A percentile compares a stretch with the other conserved stretches of the same genome.
phyloP scores from a whole-genome alignment of 208 protist genomes.

The Naegleria lovaniensis region DNA sequence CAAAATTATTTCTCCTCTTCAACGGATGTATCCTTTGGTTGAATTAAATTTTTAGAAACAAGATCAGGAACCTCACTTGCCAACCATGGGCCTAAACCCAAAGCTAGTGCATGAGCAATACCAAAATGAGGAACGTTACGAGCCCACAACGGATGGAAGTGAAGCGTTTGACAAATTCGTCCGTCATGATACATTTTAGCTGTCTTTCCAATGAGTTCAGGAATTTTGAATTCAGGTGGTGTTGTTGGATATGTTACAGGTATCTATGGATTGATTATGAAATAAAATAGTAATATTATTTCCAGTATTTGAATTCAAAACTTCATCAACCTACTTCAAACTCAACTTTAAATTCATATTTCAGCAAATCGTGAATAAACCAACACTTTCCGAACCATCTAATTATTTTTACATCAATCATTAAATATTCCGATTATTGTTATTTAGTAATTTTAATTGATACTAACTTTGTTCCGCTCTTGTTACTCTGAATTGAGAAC shows the following conservation, averaged over 20 bases:
- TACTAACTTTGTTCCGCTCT: conserved; percentile 67
- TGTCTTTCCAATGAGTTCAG: conserved; percentile 93
- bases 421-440: not conserved
- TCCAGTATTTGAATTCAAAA: not conserved
- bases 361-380: conserved; percentile 85
- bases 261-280: conserved; percentile 42
- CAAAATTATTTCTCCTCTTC: not conserved
- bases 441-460: not conserved
- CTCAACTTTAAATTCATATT: conserved; percentile 93
- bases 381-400: conserved; percentile 92
- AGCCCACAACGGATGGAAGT: conserved; percentile 95
- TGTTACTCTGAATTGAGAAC: conserved; percentile 90
- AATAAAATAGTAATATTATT: conserved; percentile 31
- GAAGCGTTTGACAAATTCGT: conserved; percentile 94
- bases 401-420: not conserved
- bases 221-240: conserved; percentile 86
- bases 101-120: conserved; percentile 90
- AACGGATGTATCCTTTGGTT: conserved; percentile 20
- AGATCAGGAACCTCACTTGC: conserved; percentile 91
- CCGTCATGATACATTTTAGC: conserved; percentile 97
- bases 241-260: conserved; percentile 91
- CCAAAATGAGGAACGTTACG: conserved; percentile 93
- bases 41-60: conserved; percentile 72
- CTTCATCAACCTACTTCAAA: conserved; percentile 63
- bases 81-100: conserved; percentile 92